These are phyloP conservation scores for Alnus rubra DNA, from an alignment of 306 rosid species.

Conservation along the genomic window DNA sequence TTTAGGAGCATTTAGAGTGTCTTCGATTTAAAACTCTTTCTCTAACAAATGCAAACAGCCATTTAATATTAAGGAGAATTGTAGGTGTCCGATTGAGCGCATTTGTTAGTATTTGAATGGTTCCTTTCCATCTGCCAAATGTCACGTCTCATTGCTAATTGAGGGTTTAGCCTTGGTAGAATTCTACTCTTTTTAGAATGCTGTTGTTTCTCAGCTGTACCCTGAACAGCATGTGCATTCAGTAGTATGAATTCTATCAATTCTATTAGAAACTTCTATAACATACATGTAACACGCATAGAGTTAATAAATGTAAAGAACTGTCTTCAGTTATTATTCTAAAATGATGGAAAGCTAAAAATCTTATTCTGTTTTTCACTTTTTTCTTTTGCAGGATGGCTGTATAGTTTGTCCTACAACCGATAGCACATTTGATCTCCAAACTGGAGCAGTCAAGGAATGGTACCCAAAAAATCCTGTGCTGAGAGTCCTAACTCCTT, in stretches of 20 bases:
- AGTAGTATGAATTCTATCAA: not conserved
- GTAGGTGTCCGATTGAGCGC: not conserved
- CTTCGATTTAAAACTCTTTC: not conserved
- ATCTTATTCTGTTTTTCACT: slow-evolving; percentile 3
- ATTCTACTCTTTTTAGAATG: not conserved
- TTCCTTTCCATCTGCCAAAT: not conserved
- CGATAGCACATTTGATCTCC: slow-evolving; percentile 92
- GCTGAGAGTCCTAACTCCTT: slow-evolving; percentile 76
- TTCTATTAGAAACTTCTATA: too few relatives aligned
- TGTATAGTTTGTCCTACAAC: slow-evolving; percentile 92
- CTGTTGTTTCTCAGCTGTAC: not conserved
- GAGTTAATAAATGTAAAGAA: not conserved
- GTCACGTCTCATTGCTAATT: not conserved
- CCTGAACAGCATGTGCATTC: not conserved
- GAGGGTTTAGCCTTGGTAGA: not conserved
- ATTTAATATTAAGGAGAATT: not conserved
- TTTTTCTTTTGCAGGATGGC: slow-evolving; percentile 63
- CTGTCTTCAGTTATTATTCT: not conserved
- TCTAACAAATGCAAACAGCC: not conserved
- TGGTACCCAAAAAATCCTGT: slow-evolving; percentile 99
- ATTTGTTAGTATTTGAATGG: not conserved
- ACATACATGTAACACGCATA: not conserved
- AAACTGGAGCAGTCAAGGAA: slow-evolving; percentile 65
- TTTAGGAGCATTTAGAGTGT: not conserved
- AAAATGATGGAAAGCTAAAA: slow-evolving; percentile 1